Conservation (phyloP, 805 yeast genomes). For the Torulaspora microellipsoides region DNA sequence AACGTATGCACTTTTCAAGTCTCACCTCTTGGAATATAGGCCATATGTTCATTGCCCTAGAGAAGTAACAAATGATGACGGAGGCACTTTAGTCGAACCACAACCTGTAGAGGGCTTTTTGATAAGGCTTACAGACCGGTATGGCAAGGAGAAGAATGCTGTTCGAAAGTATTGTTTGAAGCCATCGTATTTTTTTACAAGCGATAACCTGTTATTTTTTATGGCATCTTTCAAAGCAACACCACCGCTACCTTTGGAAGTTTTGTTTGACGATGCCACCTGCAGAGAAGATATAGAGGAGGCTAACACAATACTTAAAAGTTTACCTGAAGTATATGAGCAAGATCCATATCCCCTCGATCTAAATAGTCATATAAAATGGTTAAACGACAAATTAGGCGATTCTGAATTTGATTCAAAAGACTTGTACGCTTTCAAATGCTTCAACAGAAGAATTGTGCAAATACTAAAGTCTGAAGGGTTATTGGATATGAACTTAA, state of each 20-base stretch:
- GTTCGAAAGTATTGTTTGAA: slow-evolving; percentile 44
- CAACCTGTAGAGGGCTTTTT: slow-evolving; percentile 79
- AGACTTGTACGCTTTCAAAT: slow-evolving; percentile 60
- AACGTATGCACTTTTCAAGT: slow-evolving; percentile 40
- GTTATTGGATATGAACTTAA: slow-evolving; percentile 53
- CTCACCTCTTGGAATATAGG: slow-evolving; percentile 61
- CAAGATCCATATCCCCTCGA: slow-evolving; percentile 55
- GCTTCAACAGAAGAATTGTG: slow-evolving; percentile 56
- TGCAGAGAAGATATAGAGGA: slow-evolving; percentile 27
- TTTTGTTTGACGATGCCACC: slow-evolving; percentile 23
- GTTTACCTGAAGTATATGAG: slow-evolving; percentile 39
- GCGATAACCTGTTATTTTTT: slow-evolving; percentile 57
- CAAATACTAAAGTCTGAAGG: slow-evolving; percentile 55
- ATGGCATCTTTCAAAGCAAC: slow-evolving; percentile 49
- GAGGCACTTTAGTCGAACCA: slow-evolving; percentile 48
- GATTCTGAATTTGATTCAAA: slow-evolving; percentile 40
- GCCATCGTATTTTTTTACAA: slow-evolving; percentile 59
- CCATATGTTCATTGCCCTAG: slow-evolving; percentile 40
- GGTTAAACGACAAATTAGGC: slow-evolving; percentile 47
- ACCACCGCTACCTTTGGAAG: slow-evolving; percentile 52
- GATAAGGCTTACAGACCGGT: slow-evolving; percentile 47
- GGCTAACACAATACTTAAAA: slow-evolving; percentile 17
- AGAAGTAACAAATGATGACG: slow-evolving; percentile 19
- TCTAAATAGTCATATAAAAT: slow-evolving; percentile 47
- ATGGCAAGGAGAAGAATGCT: slow-evolving; percentile 38